Conservation (phyloP, 2,329 filamentous ascomycete species). For the Bipolaris zeicola region DNA sequence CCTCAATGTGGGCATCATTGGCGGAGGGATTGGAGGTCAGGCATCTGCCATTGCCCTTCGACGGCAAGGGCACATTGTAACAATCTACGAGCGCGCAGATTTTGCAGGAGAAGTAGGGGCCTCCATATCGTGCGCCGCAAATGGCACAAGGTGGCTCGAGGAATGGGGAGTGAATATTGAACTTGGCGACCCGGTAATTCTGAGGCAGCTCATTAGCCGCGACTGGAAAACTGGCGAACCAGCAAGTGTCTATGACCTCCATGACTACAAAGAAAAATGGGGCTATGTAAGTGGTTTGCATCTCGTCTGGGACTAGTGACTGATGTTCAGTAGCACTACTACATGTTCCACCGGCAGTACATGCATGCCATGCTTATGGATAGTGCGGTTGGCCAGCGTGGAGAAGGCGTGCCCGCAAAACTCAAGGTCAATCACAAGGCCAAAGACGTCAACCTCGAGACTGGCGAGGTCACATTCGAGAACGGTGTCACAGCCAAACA, state of each 20-base stretch:
- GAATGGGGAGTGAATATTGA: conserved; percentile 70
- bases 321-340: conserved; percentile 46
- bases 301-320: not conserved
- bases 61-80: conserved; percentile 61
- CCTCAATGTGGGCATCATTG: conserved; percentile 52
- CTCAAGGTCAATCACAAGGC: conserved; percentile 62
- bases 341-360: conserved; percentile 72
- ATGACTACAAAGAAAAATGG: conserved; percentile 69
- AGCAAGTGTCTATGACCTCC: conserved; percentile 66
- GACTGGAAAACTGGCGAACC: conserved; percentile 73
- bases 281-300: conserved; percentile 53
- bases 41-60: conserved; percentile 58
- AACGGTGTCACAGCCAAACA: conserved; percentile 59
- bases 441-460: conserved; percentile 57
- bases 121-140: conserved; percentile 63
- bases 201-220: conserved; percentile 70
- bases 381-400: conserved; percentile 58
- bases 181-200: conserved; percentile 68
- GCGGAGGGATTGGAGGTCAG: conserved; percentile 62
- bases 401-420: conserved; percentile 60
- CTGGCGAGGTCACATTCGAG: conserved; percentile 46
- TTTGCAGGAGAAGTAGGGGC: conserved; percentile 69
- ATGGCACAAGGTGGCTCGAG: conserved; percentile 71
- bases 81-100: conserved; percentile 69
- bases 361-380: conserved; percentile 73